These are phyloP conservation scores for Picea abies DNA, from an alignment of 83 land plant species.

Conservation along the genomic window DNA sequence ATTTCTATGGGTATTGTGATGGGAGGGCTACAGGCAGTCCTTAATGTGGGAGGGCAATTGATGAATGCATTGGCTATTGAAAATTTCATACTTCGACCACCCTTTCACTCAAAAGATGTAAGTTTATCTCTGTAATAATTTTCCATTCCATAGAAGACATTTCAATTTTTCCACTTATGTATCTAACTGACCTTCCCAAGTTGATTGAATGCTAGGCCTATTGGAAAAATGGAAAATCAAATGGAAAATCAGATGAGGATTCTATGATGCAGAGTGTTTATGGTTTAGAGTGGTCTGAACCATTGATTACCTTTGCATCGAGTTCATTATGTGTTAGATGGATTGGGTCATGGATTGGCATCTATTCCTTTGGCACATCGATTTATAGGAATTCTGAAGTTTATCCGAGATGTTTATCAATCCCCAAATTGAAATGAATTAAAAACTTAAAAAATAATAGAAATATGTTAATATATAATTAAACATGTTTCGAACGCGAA, in stretches of 20 bases:
- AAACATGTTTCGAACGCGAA: too few species aligned
- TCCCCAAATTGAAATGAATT: too few species aligned
- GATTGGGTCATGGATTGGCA: too few species aligned
- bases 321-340: background rate
- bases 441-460: too few species aligned
- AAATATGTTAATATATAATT: too few species aligned
- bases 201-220: slow-evolving; percentile 37
- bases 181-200: background rate
- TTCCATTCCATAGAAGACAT: background rate
- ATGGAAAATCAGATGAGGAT: too few species aligned
- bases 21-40: slow-evolving; percentile 56
- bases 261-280: slow-evolving; percentile 43
- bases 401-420: too few species aligned
- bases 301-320: slow-evolving; percentile 80
- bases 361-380: too few species aligned
- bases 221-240: slow-evolving; percentile 42
- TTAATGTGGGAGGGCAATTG: slow-evolving; percentile 73
- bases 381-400: too few species aligned
- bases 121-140: slow-evolving; percentile 17
- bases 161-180: background rate
- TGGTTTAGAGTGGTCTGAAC: slow-evolving; percentile 90
- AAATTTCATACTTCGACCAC: slow-evolving; percentile 81
- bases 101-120: slow-evolving; percentile 72
- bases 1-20: background rate
- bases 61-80: slow-evolving; percentile 88